Conservation (phyloP, 208 protist genomes). For the Herpetomonas tarakana region DNA sequence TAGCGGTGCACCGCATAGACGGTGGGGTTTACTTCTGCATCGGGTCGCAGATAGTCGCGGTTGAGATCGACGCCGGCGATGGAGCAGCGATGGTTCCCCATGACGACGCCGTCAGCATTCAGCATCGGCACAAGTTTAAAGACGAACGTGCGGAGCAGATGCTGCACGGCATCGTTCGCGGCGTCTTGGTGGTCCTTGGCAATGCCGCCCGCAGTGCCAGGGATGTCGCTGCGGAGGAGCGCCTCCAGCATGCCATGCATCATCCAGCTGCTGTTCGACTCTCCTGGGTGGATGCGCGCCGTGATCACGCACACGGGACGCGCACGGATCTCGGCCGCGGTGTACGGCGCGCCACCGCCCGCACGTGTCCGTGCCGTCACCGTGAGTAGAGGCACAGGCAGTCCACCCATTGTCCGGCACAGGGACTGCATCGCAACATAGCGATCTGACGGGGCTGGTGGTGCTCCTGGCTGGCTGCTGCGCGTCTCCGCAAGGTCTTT, state of each 20-base stretch:
- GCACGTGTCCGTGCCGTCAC: slow-evolving; percentile 56
- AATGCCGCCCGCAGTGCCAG: not conserved
- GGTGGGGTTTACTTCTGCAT: slow-evolving; percentile 59
- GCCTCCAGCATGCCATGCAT: slow-evolving; percentile 95
- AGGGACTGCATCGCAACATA: slow-evolving; percentile 55
- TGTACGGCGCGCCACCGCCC: slow-evolving; percentile 16
- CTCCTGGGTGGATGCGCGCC: slow-evolving; percentile 97
- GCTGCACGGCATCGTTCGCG: slow-evolving; percentile 5
- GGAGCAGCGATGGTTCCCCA: slow-evolving; percentile 97
- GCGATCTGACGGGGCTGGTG: not conserved
- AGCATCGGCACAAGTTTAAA: slow-evolving; percentile 98
- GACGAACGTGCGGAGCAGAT: slow-evolving; percentile 71
- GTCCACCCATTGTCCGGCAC: slow-evolving; percentile 81
- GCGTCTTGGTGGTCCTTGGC: slow-evolving; percentile 1
- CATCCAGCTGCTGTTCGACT: slow-evolving; percentile 95
- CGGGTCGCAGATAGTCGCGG: slow-evolving; percentile 87
- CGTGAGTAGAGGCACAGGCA: slow-evolving; percentile 91
- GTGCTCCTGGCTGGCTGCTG: not conserved
- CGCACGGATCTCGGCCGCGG: slow-evolving; percentile 36
- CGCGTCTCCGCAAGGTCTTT: slow-evolving; percentile 21
- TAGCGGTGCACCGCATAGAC: slow-evolving; percentile 84
- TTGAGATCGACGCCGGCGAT: slow-evolving; percentile 95
- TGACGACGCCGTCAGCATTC: slow-evolving; percentile 97
- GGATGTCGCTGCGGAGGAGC: slow-evolving; percentile 28
- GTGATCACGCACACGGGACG: slow-evolving; percentile 86